Conservation (phyloP, 345 rosid species). For the Brassica rapa region DNA sequence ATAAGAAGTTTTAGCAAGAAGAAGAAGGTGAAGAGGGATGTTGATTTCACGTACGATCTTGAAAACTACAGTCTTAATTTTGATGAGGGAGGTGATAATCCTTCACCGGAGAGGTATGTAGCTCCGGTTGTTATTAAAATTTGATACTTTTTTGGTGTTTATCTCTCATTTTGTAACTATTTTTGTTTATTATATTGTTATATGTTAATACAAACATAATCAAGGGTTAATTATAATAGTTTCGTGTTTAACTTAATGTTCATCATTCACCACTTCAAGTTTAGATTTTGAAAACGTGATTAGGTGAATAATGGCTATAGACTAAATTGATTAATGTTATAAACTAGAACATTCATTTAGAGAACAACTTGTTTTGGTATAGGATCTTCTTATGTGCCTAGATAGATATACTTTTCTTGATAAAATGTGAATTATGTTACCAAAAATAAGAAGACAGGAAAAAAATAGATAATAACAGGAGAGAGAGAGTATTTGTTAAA, state of each 20-base stretch:
- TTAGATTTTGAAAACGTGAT: background rate
- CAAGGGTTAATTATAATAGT: background rate
- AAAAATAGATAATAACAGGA: background rate
- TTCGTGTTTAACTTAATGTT: background rate
- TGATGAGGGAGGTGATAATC: constrained; percentile 52
- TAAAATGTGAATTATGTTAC: background rate
- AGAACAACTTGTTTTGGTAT: background rate
- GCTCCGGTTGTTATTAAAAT: constrained; percentile 29
- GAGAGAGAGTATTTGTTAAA: no score
- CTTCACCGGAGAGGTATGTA: constrained; percentile 51
- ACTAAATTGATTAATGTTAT: background rate
- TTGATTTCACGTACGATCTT: constrained; percentile 58
- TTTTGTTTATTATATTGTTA: background rate
- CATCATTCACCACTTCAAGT: background rate
- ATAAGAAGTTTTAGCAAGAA: constrained; percentile 47
- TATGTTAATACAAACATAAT: constrained; percentile 16
- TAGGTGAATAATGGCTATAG: background rate
- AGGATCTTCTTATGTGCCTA: no score
- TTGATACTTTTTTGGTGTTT: background rate
- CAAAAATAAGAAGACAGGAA: background rate
- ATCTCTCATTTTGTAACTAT: background rate
- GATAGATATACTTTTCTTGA: background rate
- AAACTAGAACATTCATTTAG: background rate
- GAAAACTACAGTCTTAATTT: constrained; percentile 71
- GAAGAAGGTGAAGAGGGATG: constrained; percentile 43